Percentiles rank a stretch among this genome's conserved stretches.
Conservation (phyloP, 495 filamentous ascomycete species). For the Hypoxylon crocopeplum region DNA sequence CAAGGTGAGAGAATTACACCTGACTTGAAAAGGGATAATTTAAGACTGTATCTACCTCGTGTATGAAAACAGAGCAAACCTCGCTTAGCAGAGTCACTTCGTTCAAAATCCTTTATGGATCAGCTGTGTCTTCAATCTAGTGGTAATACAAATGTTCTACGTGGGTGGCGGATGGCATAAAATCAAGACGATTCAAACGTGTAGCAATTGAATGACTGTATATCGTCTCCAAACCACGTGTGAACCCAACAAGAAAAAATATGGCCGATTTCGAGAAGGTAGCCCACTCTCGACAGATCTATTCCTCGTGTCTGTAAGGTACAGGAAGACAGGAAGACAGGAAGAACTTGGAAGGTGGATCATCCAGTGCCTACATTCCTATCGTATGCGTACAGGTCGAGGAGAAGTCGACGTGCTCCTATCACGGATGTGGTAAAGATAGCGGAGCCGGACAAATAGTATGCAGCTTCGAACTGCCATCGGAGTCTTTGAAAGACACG, state of each 20-base stretch:
- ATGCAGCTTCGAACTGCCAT: constrained; percentile 15
- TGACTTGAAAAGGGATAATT: constrained; percentile 8
- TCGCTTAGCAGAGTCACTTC: constrained; percentile 9
- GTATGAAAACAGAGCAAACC: neutral
- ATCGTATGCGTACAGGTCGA: constrained; percentile 12
- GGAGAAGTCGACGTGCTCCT: constrained; percentile 8
- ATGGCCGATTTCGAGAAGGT: constrained; percentile 9
- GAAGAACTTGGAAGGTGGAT: too few relatives aligned
- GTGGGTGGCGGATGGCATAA: too few relatives aligned
- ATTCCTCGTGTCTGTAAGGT: neutral
- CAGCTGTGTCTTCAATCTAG: too few relatives aligned
- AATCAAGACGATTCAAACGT: too few relatives aligned
- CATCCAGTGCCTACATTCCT: too few relatives aligned
- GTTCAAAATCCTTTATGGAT: constrained; percentile 11
- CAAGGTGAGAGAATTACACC: constrained; percentile 1
- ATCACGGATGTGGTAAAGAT: constrained; percentile 7
- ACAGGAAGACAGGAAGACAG: too few relatives aligned
- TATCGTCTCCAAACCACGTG: neutral
- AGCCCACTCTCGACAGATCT: constrained; percentile 10
- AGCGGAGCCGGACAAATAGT: constrained; percentile 25
- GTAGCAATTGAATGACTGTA: too few relatives aligned
- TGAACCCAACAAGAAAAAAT: constrained; percentile 9
- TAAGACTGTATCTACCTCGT: constrained; percentile 10
- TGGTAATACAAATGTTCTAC: too few relatives aligned
- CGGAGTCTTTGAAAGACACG: constrained; percentile 14